A percentile compares a stretch with the other conserved stretches of the same genome.
Conservation (phyloP, 306 rosid genomes). For the Macrotyloma uniflorum region DNA sequence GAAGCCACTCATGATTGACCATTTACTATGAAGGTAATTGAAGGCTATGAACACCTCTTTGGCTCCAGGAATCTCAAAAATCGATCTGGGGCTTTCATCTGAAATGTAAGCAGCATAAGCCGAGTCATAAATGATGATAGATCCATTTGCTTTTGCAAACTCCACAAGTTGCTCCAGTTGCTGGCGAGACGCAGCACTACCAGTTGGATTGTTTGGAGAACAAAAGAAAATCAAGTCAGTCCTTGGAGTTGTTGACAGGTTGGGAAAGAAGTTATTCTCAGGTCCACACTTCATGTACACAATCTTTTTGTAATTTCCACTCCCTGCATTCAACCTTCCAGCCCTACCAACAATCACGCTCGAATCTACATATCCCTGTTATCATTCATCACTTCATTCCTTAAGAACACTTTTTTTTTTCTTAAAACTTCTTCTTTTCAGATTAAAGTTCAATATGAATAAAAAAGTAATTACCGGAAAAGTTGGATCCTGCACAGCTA, state of each 20-base stretch:
- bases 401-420: neutral
- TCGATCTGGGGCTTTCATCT: constrained; percentile 66
- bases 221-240: constrained; percentile 9
- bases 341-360: constrained; percentile 12
- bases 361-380: neutral
- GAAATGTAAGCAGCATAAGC: constrained; percentile 40
- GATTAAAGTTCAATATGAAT: neutral
- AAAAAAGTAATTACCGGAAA: neutral
- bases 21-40: neutral
- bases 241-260: neutral
- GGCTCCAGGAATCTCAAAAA: constrained; percentile 75
- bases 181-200: constrained; percentile 1
- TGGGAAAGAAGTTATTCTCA: neutral
- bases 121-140: constrained; percentile 1
- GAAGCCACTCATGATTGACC: neutral
- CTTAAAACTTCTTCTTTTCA: neutral
- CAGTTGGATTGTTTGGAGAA: constrained; percentile 22
- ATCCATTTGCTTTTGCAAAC: constrained; percentile 15
- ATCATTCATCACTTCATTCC: neutral
- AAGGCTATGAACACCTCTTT: constrained; percentile 23
- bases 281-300: neutral
- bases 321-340: neutral
- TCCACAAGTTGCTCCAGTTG: constrained; percentile 18
- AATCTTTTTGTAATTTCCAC: neutral
- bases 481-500: constrained; percentile 20